A percentile compares a stretch with the other conserved stretches of the same genome.
Evolutionary conservation across 148 eudicot species (phyloP).

Genomic region (Fagopyrum homotropicum): DNA sequence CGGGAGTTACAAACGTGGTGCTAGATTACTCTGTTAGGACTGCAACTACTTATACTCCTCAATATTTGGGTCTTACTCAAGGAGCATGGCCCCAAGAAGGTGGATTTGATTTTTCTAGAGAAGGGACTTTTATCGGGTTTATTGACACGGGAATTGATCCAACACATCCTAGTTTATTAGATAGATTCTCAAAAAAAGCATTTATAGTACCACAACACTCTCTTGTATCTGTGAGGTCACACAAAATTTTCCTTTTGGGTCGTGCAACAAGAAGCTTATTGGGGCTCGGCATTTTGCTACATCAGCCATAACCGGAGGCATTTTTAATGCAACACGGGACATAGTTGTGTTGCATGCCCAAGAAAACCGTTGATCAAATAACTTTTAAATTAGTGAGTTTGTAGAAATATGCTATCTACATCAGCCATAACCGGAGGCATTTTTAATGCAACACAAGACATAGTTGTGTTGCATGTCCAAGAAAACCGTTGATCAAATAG

Average conservation of each 20-base stretch:
- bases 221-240: constrained; percentile 96
- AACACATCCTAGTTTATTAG: constrained; percentile 82
- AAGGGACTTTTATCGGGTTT: constrained; percentile 83
- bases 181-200: constrained; percentile 38
- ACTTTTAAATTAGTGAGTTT: too few species aligned
- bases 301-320: constrained; percentile 95
- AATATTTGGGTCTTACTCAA: constrained; percentile 85
- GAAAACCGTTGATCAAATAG: background rate
- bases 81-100: constrained; percentile 95
- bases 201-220: constrained; percentile 78
- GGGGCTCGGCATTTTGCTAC: constrained; percentile 99
- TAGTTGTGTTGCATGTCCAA: background rate
- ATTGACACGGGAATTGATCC: constrained; percentile 98
- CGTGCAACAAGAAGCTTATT: constrained; percentile 93
- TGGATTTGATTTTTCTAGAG: constrained; percentile 80
- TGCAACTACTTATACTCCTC: constrained; percentile 88
- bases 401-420: too few species aligned
- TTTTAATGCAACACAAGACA: constrained; percentile 76
- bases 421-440: constrained; percentile 98
- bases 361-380: background rate
- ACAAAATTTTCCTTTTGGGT: constrained; percentile 87
- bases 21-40: constrained; percentile 85
- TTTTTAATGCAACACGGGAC: constrained; percentile 82
- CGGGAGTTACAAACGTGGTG: constrained; percentile 84
- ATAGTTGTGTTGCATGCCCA: background rate